Evolutionary conservation across 805 yeast species (phyloP).

Genomic region (Pachysolen tannophilus): DNA sequence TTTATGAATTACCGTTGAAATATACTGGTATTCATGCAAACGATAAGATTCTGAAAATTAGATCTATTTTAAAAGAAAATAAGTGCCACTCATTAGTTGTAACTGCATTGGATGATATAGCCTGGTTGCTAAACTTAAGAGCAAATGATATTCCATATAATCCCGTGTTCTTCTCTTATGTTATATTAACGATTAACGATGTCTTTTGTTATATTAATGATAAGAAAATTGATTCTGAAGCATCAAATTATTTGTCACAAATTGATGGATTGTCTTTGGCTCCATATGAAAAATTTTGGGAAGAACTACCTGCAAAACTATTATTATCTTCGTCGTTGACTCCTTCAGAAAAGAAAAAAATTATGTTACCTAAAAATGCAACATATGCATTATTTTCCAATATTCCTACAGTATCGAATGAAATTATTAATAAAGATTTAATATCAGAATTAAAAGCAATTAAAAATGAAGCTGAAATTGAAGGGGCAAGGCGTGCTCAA

Average conservation of each 20-base stretch:
- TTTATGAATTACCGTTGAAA: conserved; percentile 25
- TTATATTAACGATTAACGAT: conserved; percentile 30
- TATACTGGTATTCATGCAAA: conserved; percentile 32
- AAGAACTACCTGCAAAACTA: conserved; percentile 36
- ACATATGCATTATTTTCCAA: conserved; percentile 1
- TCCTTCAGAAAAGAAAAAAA: background rate
- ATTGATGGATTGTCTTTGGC: conserved; percentile 27
- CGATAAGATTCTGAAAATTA: conserved; percentile 27
- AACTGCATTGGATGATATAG: conserved; percentile 70
- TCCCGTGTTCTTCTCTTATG: conserved; percentile 45
- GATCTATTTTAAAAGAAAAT: conserved; percentile 18
- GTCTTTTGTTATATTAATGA: conserved; percentile 50
- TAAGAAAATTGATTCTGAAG: conserved; percentile 26
- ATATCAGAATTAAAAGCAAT: conserved; percentile 61
- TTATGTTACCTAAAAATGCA: conserved; percentile 7
- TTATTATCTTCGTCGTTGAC: conserved; percentile 15
- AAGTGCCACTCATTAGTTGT: conserved; percentile 43
- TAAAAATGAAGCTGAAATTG: conserved; percentile 66
- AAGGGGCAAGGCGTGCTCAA: conserved; percentile 71
- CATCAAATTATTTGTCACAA: conserved; percentile 19
- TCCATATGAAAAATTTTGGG: conserved; percentile 48
- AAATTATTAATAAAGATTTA: conserved; percentile 27
- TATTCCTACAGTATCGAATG: conserved; percentile 49
- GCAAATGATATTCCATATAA: conserved; percentile 44
- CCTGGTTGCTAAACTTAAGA: conserved; percentile 84